Evolutionary conservation across 495 filamentous ascomycete genomes (phyloP), one percentile per base, ranked within the genome.

Genomic region (Hypoxylon rickii): DNA sequence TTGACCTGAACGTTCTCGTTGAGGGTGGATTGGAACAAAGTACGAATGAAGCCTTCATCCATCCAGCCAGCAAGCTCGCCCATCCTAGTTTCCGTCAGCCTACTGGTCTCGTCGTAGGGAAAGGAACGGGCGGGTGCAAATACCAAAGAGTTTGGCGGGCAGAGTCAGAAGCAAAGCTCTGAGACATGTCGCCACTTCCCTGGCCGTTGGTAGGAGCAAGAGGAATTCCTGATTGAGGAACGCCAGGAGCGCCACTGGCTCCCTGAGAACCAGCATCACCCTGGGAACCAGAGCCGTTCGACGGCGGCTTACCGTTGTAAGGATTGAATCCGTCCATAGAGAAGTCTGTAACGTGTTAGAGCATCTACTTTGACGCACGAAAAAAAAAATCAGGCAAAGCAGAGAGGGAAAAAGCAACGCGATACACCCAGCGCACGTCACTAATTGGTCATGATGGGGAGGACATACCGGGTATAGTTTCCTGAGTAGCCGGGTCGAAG

Each of bases 41-140:
- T 92, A 70, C 95, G 92, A 62, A 99, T 89, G 74, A 97, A 99
- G 70, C 89, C 95, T 75, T 99, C 94, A 70, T 99, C 94, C 72
- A 99, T 97, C 94, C 94, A 99, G 2, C 90, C 90, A 72, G 97
- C 94, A 65, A 99, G 87, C 70, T 99, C 94, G 52, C 94, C 94
- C 94, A 99, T 99, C 94, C 92, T 88, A 31, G 74, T 78, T 79
- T 41, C 58, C 68, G 64, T 68, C 47, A 53, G 69, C 46, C 64
- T 48, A 43, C 26, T 7, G 31, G 44, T 39, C 55, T 44, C 12
- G 7, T 37, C 15, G 13, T 43, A 15, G 34, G n/a, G 11, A 0
- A 32, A 11, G 7, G 7, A 18, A 2, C 2, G 19, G 18, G 5
- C 7, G n/a, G n/a, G n/a, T 10, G 26, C n/a, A 13, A 68, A 51